These are phyloP conservation scores for Hortaea werneckii DNA, from an alignment of 2,329 filamentous ascomycete species.

Conservation along the genomic window DNA sequence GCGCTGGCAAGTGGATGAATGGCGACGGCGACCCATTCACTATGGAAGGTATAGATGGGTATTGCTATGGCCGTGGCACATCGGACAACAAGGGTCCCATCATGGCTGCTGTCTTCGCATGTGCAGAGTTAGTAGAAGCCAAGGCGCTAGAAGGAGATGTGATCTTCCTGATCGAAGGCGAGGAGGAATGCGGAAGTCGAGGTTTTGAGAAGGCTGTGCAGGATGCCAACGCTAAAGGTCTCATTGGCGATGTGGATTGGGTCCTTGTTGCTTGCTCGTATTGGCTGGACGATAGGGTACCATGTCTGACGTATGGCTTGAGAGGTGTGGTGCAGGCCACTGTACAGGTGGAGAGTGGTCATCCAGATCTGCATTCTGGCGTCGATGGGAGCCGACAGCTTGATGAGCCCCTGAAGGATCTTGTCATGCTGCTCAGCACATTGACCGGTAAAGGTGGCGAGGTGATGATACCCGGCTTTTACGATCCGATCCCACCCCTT, in stretches of 20 bases:
- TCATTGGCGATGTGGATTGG: constrained; percentile 87
- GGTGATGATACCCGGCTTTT: constrained; percentile 79
- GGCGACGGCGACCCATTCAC: constrained; percentile 66
- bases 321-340: constrained; percentile 91
- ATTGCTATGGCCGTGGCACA: constrained; percentile 88
- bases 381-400: constrained; percentile 90
- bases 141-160: constrained; percentile 79
- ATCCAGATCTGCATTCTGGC: constrained; percentile 86
- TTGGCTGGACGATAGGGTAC: constrained; percentile 93
- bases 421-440: constrained; percentile 71
- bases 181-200: constrained; percentile 88
- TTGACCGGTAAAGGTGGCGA: constrained; percentile 72
- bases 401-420: constrained; percentile 84
- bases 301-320: constrained; percentile 88
- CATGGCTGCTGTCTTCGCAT: constrained; percentile 85
- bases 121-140: constrained; percentile 77
- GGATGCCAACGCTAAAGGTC: constrained; percentile 62
- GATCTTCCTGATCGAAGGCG: constrained; percentile 88
- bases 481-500: constrained; percentile 69
- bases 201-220: constrained; percentile 79
- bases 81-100: constrained; percentile 97
- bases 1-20: constrained; percentile 70
- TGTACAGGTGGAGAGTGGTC: constrained; percentile 72
- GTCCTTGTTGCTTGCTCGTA: constrained; percentile 95
- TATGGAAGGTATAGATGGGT: constrained; percentile 82